Evolutionary conservation across 225 moss, liverwort and hornwort species (phyloP).

Genomic region (Climacium dendroides): DNA sequence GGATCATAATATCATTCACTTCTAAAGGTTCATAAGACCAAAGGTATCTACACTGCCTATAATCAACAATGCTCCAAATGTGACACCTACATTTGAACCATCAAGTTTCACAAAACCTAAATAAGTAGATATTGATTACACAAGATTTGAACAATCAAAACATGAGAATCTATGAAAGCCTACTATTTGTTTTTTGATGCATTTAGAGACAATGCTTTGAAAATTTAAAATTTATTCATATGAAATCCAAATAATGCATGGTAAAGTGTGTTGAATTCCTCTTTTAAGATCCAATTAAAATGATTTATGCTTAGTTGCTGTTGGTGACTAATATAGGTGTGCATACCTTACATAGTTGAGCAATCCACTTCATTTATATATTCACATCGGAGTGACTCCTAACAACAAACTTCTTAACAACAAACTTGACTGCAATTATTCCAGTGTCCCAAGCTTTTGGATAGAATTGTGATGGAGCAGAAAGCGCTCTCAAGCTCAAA

Average conservation of each 20-base stretch:
- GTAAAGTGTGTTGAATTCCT: neutral
- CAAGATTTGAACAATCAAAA: neutral
- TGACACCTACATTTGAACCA: neutral
- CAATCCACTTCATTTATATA: neutral
- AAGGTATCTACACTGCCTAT: too few species aligned
- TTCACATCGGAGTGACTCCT: neutral
- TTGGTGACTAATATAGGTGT: too few species aligned
- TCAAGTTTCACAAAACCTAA: accelerated
- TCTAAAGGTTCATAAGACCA: neutral
- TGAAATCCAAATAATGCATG: neutral
- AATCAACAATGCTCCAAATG: too few species aligned
- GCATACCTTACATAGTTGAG: neutral
- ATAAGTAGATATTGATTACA: too few species aligned
- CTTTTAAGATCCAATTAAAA: neutral
- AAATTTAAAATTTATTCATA: neutral
- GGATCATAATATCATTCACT: neutral
- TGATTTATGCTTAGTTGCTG: neutral
- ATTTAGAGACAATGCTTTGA: neutral
- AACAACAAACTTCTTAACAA: neutral
- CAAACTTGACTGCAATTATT: neutral
- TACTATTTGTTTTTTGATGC: too few species aligned
- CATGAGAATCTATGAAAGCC: neutral
- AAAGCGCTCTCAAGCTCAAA: neutral
- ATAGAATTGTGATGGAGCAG: neutral
- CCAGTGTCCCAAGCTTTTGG: neutral